Conservation (phyloP, 768 basidiomycete genomes). For the Stropharia rugosoannulata region DNA sequence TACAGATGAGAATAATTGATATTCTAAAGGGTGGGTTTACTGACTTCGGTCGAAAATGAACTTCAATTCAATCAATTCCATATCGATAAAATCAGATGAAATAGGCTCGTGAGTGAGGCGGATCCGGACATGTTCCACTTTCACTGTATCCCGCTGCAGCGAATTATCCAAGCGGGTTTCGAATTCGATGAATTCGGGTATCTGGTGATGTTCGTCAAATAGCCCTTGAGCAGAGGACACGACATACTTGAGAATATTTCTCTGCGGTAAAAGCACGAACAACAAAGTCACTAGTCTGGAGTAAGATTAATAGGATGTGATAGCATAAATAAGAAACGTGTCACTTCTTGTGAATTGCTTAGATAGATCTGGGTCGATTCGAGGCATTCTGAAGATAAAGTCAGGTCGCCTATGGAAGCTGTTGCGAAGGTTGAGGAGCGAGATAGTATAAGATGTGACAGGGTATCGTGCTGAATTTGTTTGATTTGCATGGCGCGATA, state of each 20-base stretch:
- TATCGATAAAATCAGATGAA: constrained; percentile 69
- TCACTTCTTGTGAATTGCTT: constrained; percentile 73
- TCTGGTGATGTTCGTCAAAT: constrained; percentile 36
- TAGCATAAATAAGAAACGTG: background rate
- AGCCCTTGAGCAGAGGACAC: background rate
- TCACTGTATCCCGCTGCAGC: constrained; percentile 77
- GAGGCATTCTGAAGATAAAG: constrained; percentile 71
- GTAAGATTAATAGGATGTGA: constrained; percentile 4
- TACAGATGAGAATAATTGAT: constrained; percentile 2
- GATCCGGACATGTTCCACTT: constrained; percentile 86
- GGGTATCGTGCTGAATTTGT: constrained; percentile 86
- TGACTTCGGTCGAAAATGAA: constrained; percentile 76
- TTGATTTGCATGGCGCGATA: constrained; percentile 78
- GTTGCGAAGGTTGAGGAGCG: constrained; percentile 79
- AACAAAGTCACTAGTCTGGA: constrained; percentile 75
- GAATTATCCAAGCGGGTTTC: constrained; percentile 83
- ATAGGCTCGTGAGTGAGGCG: constrained; percentile 73
- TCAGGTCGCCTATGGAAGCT: constrained; percentile 73
- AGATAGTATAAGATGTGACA: constrained; percentile 80
- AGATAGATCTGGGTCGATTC: constrained; percentile 82
- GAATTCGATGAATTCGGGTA: constrained; percentile 82
- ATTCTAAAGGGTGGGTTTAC: constrained; percentile 18
- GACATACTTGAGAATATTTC: constrained; percentile 75
- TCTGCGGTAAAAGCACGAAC: constrained; percentile 76
- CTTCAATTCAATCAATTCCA: constrained; percentile 82